Conservation (phyloP, 2,329 filamentous ascomycete genomes). For the Aspergillus tamarii region DNA sequence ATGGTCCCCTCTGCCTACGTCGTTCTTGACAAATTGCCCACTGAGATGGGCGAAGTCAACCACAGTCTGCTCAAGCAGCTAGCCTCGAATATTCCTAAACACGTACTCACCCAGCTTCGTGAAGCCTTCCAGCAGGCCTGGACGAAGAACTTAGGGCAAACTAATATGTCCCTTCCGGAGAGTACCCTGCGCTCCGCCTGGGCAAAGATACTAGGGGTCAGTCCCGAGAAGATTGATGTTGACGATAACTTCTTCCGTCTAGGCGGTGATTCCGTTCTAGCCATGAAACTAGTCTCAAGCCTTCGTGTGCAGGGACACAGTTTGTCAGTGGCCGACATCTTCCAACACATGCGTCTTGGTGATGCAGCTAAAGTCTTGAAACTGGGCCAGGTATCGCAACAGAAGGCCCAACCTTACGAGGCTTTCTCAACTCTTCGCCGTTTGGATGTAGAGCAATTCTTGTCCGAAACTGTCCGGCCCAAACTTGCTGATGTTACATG, state of each 20-base stretch:
- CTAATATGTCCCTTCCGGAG: conserved; percentile 40
- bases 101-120: conserved; percentile 19
- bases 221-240: conserved; percentile 50
- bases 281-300: conserved; percentile 59
- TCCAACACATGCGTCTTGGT: conserved; percentile 48
- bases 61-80: conserved; percentile 35
- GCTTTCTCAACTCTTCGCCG: conserved; percentile 56
- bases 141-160: conserved; percentile 32
- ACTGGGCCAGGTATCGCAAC: conserved; percentile 35
- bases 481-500: conserved; percentile 53
- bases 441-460: conserved; percentile 44
- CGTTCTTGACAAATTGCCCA: conserved; percentile 43
- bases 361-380: conserved; percentile 59
- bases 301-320: conserved; percentile 47
- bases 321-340: conserved; percentile 55
- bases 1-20: conserved; percentile 50
- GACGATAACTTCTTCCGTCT: conserved; percentile 65
- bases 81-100: conserved; percentile 31
- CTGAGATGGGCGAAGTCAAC: conserved; percentile 30
- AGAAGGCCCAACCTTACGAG: conserved; percentile 32
- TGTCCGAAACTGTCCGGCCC: conserved; percentile 51
- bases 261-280: conserved; percentile 63
- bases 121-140: conserved; percentile 35
- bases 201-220: conserved; percentile 32
- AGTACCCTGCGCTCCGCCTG: conserved; percentile 38